Base-by-base conservation (phyloP, 2,329 filamentous ascomycete genomes). In the Chaetomiaceae sp. region DNA sequence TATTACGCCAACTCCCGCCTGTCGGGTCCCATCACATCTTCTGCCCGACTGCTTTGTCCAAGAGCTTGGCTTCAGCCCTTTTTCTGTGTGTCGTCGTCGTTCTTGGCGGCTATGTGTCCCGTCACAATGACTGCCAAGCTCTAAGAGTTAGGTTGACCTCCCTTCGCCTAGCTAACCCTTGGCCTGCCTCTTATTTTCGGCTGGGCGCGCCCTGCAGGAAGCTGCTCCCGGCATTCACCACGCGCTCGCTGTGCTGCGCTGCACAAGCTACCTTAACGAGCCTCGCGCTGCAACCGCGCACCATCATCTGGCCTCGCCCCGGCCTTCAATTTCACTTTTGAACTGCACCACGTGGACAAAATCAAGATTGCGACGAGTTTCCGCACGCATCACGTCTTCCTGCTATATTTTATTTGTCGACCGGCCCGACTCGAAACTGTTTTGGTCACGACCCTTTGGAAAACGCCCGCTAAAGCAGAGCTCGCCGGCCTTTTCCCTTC, bases 1-100 rank as follows among this genome's bases (percentile, higher is more conserved):
- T 57, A 50, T 49, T 55, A 50, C 33, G 39, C 52, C 43, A 44
- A 30, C 44, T 43, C 31, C 50, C 48, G 44, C 43, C 33, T 7
- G 9, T 35, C 21, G 35, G 34, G 35, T 39, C 42, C 31, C 25
- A 7, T 27, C 5, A 10, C 25, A 23, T 23, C 19, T 10, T 27
- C 34, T 44, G 41, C 38, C 47, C 41, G 14, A 39, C 34, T 17
- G 19, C 14, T 44, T 33, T 7, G 33, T 16, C 21, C 33, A 27
- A 19, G 19, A n/a, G 8, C 16, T 25, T 20, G 14, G 19, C 16
- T 35, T n/a, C n/a, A n/a, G n/a, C n/a, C n/a, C n/a, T n/a, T 37
- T 37, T 0, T 19, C 12, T 10, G 13, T 25, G 12, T 30, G 33
- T 10, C 10, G 10, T n/a, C 17, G n/a, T 17, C 16, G 27, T 7